Percentiles rank a stretch among this genome's conserved stretches.
Evolutionary conservation across 73 alveolate species (phyloP).

Genomic region (Chromera velia): DNA sequence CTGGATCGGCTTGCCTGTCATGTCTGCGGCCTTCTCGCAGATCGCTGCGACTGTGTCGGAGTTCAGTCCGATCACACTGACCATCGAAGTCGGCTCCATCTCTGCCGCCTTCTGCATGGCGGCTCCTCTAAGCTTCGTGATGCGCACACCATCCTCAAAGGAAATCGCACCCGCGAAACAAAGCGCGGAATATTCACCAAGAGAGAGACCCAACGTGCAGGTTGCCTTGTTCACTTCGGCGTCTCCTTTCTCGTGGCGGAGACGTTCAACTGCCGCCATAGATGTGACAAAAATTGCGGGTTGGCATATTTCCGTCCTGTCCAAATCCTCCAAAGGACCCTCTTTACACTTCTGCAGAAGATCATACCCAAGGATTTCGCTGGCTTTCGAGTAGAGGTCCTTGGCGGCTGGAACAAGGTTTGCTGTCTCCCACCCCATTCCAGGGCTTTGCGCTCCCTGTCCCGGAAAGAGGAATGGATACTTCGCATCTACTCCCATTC

Average conservation of each 20-base stretch:
- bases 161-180: constrained; percentile 17
- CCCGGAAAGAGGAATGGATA: constrained; percentile 39
- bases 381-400: not conserved
- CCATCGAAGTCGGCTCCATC: constrained; percentile 18
- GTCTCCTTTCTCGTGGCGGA: constrained; percentile 15
- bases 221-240: constrained; percentile 3
- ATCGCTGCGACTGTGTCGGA: constrained; percentile 20
- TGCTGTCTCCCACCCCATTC: constrained; percentile 27
- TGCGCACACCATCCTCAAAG: constrained; percentile 40
- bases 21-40: constrained; percentile 34
- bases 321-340: constrained; percentile 41
- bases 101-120: constrained; percentile 48
- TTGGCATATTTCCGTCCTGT: constrained; percentile 30
- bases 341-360: constrained; percentile 17
- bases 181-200: constrained; percentile 33
- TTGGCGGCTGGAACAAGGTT: constrained; percentile 2
- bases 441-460: constrained; percentile 35
- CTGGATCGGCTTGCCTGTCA: constrained; percentile 15
- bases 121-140: constrained; percentile 36
- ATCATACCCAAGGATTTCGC: constrained; percentile 21
- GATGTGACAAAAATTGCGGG: constrained; percentile 43
- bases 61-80: constrained; percentile 8
- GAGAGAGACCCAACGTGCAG: constrained; percentile 18
- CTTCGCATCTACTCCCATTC: no score
- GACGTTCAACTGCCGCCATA: constrained; percentile 40